phyloP scores from a whole-genome alignment of 1,284 basidiomycete species.

The Melampsora larici-populina region DNA sequence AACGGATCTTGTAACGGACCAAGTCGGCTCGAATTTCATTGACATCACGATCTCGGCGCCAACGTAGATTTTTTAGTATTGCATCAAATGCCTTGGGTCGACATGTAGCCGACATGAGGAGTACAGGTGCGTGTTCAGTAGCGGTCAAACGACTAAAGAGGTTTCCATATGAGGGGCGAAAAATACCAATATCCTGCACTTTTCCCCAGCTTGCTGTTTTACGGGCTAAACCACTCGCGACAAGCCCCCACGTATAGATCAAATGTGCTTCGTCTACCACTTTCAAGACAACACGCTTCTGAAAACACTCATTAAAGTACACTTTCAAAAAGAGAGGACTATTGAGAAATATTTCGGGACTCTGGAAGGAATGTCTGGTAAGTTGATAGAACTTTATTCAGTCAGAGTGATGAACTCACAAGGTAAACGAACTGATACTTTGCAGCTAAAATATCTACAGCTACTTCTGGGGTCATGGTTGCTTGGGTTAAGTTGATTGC shows the following conservation, averaged over 20 bases:
- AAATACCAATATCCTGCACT: background rate
- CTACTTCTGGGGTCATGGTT: background rate
- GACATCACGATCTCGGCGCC: background rate
- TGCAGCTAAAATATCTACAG: background rate
- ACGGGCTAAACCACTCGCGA: background rate
- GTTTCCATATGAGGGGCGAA: constrained; percentile 13
- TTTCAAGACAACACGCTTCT: background rate
- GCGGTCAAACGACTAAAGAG: background rate
- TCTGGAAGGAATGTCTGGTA: background rate
- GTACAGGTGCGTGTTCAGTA: background rate
- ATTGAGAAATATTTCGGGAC: background rate
- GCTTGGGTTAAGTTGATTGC: background rate
- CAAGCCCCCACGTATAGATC: background rate
- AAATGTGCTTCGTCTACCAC: background rate
- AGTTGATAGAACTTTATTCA: background rate
- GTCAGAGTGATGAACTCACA: background rate
- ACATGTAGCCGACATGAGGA: constrained; percentile 10
- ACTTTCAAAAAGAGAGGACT: background rate
- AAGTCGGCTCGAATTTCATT: background rate
- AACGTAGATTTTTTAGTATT: constrained; percentile 6
- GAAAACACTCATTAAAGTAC: background rate
- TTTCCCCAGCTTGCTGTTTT: background rate
- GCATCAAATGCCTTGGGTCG: constrained; percentile 7
- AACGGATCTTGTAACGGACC: background rate
- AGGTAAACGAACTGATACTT: background rate